Evolutionary conservation across 345 rosid species (phyloP).

Genomic region (Alliaria petiolata): DNA sequence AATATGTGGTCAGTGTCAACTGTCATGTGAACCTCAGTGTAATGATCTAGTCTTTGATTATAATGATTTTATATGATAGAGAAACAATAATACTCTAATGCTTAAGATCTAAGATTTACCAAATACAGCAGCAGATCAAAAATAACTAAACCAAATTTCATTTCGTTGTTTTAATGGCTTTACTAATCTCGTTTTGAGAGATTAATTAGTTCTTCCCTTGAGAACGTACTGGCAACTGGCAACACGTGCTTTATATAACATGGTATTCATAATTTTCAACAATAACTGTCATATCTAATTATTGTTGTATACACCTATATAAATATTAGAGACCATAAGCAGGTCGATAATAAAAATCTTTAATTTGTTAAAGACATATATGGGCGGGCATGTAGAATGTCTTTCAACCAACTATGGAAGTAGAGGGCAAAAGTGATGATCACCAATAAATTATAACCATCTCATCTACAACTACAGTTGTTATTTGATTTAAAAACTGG

Average conservation of each 20-base stretch:
- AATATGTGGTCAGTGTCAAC: not conserved
- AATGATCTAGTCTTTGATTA: not conserved
- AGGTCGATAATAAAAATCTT: too few species aligned
- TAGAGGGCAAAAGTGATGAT: not conserved
- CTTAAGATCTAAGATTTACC: not conserved
- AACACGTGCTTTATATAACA: not conserved
- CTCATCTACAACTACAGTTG: slow-evolving; percentile 7
- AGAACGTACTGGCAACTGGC: too few species aligned
- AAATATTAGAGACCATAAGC: too few species aligned
- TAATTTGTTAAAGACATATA: too few species aligned
- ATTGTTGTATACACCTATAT: too few species aligned
- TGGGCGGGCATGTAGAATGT: too few species aligned
- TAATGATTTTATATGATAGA: not conserved
- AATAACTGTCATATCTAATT: too few species aligned
- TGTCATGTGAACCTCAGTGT: not conserved
- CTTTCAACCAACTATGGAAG: not conserved
- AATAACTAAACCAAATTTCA: not conserved
- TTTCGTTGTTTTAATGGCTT: not conserved
- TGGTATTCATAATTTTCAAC: too few species aligned
- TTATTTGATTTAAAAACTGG: not conserved
- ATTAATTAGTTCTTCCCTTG: not conserved
- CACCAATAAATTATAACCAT: too few species aligned
- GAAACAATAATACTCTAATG: not conserved
- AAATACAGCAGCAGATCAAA: not conserved
- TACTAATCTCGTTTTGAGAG: not conserved